A percentile compares a stretch with the other conserved stretches of the same genome.
phyloP scores from a whole-genome alignment of 306 rosid species.

The Cucurbita maxima region DNA sequence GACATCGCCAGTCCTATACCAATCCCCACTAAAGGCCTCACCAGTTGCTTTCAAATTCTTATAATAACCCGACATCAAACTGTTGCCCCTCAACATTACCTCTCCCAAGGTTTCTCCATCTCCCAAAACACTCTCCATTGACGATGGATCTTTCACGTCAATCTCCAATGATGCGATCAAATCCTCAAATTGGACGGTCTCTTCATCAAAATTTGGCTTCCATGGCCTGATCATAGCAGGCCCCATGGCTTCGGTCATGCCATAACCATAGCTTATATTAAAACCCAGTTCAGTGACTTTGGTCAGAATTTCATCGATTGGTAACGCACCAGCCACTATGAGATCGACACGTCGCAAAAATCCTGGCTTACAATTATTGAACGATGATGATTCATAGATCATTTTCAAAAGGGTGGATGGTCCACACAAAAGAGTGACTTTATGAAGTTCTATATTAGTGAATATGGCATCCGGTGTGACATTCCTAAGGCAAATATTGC shows the following conservation, averaged over 20 bases:
- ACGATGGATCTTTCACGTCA: slow-evolving; percentile 52
- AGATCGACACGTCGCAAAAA: slow-evolving; percentile 30
- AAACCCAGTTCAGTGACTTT: slow-evolving; percentile 46
- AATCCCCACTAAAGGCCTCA: slow-evolving; percentile 46
- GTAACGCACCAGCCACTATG: slow-evolving; percentile 58
- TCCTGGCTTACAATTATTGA: neutral
- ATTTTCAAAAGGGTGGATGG: slow-evolving; percentile 44
- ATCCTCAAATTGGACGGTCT: slow-evolving; percentile 2
- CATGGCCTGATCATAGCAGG: slow-evolving; percentile 43
- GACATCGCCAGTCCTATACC: slow-evolving; percentile 72
- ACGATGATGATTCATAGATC: slow-evolving; percentile 23
- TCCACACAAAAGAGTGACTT: slow-evolving; percentile 59
- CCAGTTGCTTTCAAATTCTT: slow-evolving; percentile 26
- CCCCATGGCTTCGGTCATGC: slow-evolving; percentile 81
- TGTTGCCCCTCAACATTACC: slow-evolving; percentile 52
- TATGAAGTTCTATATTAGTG: slow-evolving; percentile 33
- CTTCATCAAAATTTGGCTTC: slow-evolving; percentile 8
- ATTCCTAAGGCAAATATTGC: slow-evolving; percentile 42
- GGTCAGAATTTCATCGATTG: slow-evolving; percentile 26
- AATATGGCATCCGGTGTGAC: slow-evolving; percentile 31
- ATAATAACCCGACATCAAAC: slow-evolving; percentile 52
- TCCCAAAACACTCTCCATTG: slow-evolving; percentile 37
- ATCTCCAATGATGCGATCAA: slow-evolving; percentile 24
- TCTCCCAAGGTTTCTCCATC: slow-evolving; percentile 75
- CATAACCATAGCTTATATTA: slow-evolving; percentile 57